Evolutionary conservation across 108 stramenopile species (phyloP), one percentile per base, ranked within the genome.

Genomic region (Cyclotella choctawhatcheeana): DNA sequence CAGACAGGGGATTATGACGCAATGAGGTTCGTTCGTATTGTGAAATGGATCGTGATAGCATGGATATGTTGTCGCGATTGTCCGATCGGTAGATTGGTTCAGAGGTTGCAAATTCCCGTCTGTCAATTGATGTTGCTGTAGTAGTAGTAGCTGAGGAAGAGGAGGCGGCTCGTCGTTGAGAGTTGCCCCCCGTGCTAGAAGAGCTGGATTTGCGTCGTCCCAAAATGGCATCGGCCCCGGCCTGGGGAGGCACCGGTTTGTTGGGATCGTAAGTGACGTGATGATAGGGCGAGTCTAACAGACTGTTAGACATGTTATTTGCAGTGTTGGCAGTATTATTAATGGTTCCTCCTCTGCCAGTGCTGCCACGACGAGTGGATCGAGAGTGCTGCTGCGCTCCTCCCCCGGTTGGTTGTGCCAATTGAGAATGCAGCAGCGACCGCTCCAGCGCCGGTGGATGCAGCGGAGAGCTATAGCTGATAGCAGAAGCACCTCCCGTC

Each of bases 161-260:
- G 37, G 6, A 8, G 37, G 37, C 37, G 12, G 6, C 37, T 8
- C 37, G 37, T 40, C n/a, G 12, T n/a, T 48, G 12, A n/a, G 47
- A 48, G n/a, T 4, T n/a, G n/a, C 47, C 18, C 47, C 17, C 47
- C 4, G 8, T 1, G 27, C 27, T 30, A n/a, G 55, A 56, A 0
- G 29, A 29, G 13, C 13, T 10, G 14, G 55, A 30, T 56, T 61
- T 78, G 45, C 77, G 32, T 51, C 77, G 40, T 5, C 69, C 69
- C 56, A 71, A 59, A 31, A 78, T 78, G 58, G 69, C 77, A 66
- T 78, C 69, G 37, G 69, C 77, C n/a, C 64, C 77, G 29, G 69
- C 69, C 21, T 71, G 63, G 0, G 48, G 56, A 34, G 22, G 64
- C 24, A 29, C 34, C 16, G 45, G 26, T 45, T n/a, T 7, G 2